phyloP scores from a whole-genome alignment of 2,329 filamentous ascomycete genomes.

The Macrophomina pseudophaseolina region DNA sequence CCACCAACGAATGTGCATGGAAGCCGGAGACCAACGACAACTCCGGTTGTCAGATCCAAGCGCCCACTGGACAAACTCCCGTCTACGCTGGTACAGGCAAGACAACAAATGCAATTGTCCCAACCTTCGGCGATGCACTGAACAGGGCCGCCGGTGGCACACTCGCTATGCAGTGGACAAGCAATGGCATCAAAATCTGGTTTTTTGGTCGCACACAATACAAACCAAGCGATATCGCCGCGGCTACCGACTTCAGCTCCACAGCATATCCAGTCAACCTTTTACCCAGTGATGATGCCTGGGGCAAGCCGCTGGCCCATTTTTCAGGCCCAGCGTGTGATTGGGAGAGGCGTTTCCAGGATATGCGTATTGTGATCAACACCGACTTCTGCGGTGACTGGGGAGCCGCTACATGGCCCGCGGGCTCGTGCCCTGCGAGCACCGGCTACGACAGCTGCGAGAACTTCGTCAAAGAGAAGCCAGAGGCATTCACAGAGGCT shows the following conservation, averaged over 20 bases:
- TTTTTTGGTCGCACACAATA: conserved; percentile 32
- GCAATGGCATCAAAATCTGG: conserved; percentile 48
- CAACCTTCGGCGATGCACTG: conserved; percentile 42
- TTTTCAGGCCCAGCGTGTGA: conserved; percentile 47
- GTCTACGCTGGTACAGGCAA: conserved; percentile 16
- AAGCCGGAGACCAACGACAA: conserved; percentile 32
- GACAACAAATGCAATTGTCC: conserved; percentile 30
- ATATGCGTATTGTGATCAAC: conserved; percentile 50
- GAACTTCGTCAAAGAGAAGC: conserved; percentile 39
- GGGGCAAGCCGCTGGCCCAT: conserved; percentile 38
- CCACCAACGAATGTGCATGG: conserved; percentile 50
- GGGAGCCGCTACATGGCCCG: conserved; percentile 62
- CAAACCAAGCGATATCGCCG: conserved; percentile 16
- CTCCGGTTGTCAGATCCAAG: conserved; percentile 44
- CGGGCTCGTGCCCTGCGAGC: conserved; percentile 32
- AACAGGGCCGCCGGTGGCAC: conserved; percentile 45
- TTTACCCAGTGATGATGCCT: conserved; percentile 32
- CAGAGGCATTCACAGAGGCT: conserved; percentile 37
- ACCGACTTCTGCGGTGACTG: conserved; percentile 60
- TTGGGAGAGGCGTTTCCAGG: conserved; percentile 51
- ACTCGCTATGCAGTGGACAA: conserved; percentile 48
- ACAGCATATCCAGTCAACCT: conserved; percentile 13
- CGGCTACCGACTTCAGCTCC: conserved; percentile 31
- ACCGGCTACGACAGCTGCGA: conserved; percentile 55
- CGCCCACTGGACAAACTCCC: conserved; percentile 27